phyloP scores from a whole-genome alignment of 495 filamentous ascomycete species.

The Lasiosphaeria hispida region DNA sequence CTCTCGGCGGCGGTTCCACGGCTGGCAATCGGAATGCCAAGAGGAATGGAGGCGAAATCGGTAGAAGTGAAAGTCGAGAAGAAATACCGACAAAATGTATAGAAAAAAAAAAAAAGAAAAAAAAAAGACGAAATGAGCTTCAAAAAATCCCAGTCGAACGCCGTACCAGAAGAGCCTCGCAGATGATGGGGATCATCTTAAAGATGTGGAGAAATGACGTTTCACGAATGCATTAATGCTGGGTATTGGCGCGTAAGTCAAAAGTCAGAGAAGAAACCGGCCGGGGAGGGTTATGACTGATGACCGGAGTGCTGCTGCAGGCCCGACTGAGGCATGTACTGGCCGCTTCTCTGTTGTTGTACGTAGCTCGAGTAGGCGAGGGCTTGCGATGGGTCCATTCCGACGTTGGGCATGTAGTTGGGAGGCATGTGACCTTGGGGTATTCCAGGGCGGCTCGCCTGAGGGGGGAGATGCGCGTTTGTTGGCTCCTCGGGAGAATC shows the following conservation, averaged over 20 bases:
- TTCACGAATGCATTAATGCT: constrained; percentile 51
- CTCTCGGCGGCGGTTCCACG: too few relatives aligned
- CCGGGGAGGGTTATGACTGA: constrained; percentile 40
- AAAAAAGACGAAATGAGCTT: constrained; percentile 31
- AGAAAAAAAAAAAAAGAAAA: constrained; percentile 29
- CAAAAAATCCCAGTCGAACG: constrained; percentile 29
- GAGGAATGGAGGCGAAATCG: constrained; percentile 13
- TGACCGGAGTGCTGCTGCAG: constrained; percentile 56
- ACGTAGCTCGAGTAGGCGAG: constrained; percentile 63
- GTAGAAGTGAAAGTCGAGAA: background rate
- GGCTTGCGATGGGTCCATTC: constrained; percentile 54
- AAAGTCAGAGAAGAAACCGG: constrained; percentile 27
- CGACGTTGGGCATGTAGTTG: constrained; percentile 51
- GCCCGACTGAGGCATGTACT: constrained; percentile 54
- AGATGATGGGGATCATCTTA: constrained; percentile 21
- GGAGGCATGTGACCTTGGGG: constrained; percentile 52
- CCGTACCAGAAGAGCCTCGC: constrained; percentile 27
- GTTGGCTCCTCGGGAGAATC: constrained; percentile 64
- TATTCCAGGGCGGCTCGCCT: constrained; percentile 50
- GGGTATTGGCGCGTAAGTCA: constrained; percentile 46
- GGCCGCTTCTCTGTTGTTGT: constrained; percentile 46
- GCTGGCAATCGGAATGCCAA: background rate
- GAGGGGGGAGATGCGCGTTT: constrained; percentile 57
- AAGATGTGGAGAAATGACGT: constrained; percentile 37
- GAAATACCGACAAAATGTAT: constrained; percentile 15